Evolutionary conservation across 2,329 filamentous ascomycete species (phyloP).

Genomic region (Furcasterigmium sp.): DNA sequence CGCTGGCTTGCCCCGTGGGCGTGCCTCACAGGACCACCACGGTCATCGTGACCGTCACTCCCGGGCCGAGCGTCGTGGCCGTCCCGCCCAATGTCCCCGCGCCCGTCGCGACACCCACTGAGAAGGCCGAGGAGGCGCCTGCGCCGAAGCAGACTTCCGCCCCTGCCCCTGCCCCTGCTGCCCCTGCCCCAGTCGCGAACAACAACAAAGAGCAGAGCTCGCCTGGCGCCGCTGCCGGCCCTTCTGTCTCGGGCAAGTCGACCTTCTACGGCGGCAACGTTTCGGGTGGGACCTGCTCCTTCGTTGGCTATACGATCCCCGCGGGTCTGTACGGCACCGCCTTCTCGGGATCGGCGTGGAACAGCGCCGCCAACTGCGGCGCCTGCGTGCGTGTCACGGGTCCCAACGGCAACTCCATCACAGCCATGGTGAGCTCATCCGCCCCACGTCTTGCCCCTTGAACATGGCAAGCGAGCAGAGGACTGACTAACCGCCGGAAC

Average conservation of each 20-base stretch:
- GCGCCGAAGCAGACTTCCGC: neutral
- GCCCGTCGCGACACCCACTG: neutral
- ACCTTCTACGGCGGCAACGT: constrained; percentile 53
- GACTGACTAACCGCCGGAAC: neutral
- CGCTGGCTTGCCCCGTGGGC: constrained; percentile 6
- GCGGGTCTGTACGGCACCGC: constrained; percentile 56
- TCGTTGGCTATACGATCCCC: constrained; percentile 58
- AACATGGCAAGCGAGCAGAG: too few species aligned
- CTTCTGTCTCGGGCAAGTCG: constrained; percentile 26
- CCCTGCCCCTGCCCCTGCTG: neutral
- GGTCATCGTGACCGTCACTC: constrained; percentile 1
- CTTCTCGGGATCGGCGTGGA: constrained; percentile 54
- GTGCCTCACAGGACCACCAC: constrained; percentile 6
- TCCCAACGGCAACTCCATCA: constrained; percentile 51
- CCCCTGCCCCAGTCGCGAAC: neutral
- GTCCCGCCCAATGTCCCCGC: neutral
- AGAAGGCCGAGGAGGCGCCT: neutral
- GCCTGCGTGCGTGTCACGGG: constrained; percentile 56
- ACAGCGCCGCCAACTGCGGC: constrained; percentile 51
- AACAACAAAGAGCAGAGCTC: neutral
- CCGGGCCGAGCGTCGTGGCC: neutral
- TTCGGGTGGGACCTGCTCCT: constrained; percentile 57
- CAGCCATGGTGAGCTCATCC: constrained; percentile 50
- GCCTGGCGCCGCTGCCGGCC: neutral
- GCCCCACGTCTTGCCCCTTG: neutral